Base-by-base conservation (phyloP, 257 asterid species). In the Nicotiana tomentosiformis region DNA sequence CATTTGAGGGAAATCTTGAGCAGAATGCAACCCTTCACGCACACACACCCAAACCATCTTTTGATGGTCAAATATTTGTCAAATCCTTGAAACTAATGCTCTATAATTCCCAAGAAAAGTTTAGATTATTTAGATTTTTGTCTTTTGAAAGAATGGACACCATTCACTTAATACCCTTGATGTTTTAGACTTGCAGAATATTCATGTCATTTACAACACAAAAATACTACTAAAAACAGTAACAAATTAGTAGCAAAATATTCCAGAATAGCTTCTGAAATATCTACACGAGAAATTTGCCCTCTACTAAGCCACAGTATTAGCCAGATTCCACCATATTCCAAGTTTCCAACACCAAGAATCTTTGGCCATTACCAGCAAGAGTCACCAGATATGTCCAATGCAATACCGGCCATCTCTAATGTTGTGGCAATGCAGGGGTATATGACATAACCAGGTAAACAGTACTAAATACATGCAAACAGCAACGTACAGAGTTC, bases 381-480 rank as follows among this genome's bases (percentile, higher is more conserved):
- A 15, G 16, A 53, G 51, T 2, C 60, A 72, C 18, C 37, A 39
- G 58, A 43, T 23, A n/a, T 20, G 60, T 46, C 78, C 6, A 72
- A 72, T 18, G 60, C 37, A 43, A 46, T 46, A 15, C 58, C 23
- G 43, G 60, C 8, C 23, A 70, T 49, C 79, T 74, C 80, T 76
- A 76, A 26, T 15, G 64, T 1, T 26, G 16, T 15, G 64, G 64
- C 64, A 16, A 51, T 66, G 86, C 78, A 7, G 93, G 95, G 60
- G 78, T 80, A 83, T 90, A 93, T 3, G 99, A 92, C 91, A 94
- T 87, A 80, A 92, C 89, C 17, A 94, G 89, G 88, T 93, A 94
- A 49, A 89, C 91, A 3, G 93, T 84, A 81, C 97, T 91, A 84
- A 83, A 93, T 37, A 87, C 88, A 77, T 95, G 99, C 83, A 87